phyloP scores from a whole-genome alignment of 176 grass and related monocot species.

The Saccharum spontaneum region DNA sequence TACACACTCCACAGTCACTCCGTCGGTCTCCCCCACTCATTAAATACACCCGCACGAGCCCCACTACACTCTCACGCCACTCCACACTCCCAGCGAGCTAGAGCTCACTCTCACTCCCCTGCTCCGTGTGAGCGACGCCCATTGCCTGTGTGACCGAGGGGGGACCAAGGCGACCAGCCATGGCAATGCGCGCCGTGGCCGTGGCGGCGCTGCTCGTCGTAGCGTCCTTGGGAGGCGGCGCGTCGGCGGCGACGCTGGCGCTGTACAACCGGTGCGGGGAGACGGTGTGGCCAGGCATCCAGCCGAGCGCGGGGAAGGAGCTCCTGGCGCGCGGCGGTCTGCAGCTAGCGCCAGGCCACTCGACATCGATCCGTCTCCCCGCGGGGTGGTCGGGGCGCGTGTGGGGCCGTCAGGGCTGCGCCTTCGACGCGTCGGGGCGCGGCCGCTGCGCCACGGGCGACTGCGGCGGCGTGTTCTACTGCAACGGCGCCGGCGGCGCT shows the following conservation, averaged over 20 bases:
- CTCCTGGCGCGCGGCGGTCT: conserved; percentile 66
- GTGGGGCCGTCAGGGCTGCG: conserved; percentile 80
- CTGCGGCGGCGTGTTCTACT: conserved; percentile 78
- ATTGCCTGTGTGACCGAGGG: too few species aligned
- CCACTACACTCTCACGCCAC: neutral
- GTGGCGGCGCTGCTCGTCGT: conserved; percentile 31
- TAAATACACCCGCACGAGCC: conserved; percentile 36
- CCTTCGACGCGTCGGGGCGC: conserved; percentile 58
- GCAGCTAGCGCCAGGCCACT: conserved; percentile 45
- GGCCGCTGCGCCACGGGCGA: conserved; percentile 85
- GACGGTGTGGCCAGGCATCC: conserved; percentile 96
- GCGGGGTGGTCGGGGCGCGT: conserved; percentile 72
- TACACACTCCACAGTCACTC: neutral
- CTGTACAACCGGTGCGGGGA: conserved; percentile 80
- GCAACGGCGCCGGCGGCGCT: conserved; percentile 65
- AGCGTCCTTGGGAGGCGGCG: neutral
- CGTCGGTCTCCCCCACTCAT: neutral
- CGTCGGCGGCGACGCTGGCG: conserved; percentile 64
- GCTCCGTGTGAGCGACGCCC: neutral
- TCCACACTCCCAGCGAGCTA: neutral
- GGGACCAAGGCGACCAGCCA: neutral
- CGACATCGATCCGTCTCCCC: conserved; percentile 66
- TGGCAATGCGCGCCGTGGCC: neutral
- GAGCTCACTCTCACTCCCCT: neutral
- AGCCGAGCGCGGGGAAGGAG: conserved; percentile 68